Base-by-base conservation (phyloP, 768 basidiomycete genomes). In the Mrakia gelida region DNA sequence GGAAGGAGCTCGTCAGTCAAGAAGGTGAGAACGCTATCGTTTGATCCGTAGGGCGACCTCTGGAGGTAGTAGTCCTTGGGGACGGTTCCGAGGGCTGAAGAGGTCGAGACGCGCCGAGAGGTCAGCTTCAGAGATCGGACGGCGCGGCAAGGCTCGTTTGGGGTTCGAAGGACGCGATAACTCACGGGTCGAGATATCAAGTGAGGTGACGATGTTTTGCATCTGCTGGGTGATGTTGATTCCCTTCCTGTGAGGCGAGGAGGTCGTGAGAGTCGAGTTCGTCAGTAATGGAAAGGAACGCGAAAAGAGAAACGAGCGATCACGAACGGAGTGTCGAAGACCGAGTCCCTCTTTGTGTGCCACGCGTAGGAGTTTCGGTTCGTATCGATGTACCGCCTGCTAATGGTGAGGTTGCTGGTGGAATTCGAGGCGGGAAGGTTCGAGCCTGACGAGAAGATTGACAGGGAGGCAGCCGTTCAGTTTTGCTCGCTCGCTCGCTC, bases 371-470 rank as follows among this genome's bases (percentile, higher is more conserved):
- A 91, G 41, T 91, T 88, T 34, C 91, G 89, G 82, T 94, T 94
- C 62, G 91, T 88, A 81, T 94, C 92, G 23, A 94, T 85, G 82
- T 94, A 94, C 41, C 92, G 87, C 3, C 34, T 75, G 70, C 30
- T 75, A 0, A 34, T 63, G 30, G n/a, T 71, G 18, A 62, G 30
- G 26, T 68, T 30, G 28, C 41, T 30, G 70, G 70, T 71, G 1
- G 70, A 38, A 21, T 71, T 23, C 32, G 70, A 2, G 28, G 70
- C 26, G 32, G 70, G 70, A 16, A 71, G 30, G 3, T n/a, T 77
- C 79, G 61, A 81, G 54, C 54, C 54, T 56, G 54, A 56, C 3
- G 23, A 56, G 54, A 56, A 56, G 23, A n/a, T n/a, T n/a, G n/a
- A n/a, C 11, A 15, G 26, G 26, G 54, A 56, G 16, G 54, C 2